phyloP scores from a whole-genome alignment of 2,329 filamentous ascomycete genomes.

The Aureobasidium sp. region DNA sequence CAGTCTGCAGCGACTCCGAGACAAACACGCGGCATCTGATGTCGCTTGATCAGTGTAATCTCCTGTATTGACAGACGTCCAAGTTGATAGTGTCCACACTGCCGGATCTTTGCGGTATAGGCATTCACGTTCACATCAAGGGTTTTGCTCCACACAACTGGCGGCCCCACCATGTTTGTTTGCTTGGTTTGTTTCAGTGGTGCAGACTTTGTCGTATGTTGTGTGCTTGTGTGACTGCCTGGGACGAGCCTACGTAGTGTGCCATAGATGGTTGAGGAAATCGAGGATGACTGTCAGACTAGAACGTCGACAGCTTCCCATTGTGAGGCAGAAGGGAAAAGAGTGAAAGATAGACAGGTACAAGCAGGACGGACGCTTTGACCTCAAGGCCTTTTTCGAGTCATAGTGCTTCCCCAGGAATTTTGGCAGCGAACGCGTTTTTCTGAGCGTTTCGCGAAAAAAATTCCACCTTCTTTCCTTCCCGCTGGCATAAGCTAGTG shows the following conservation, averaged over 20 bases:
- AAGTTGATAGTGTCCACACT: neutral
- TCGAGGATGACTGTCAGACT: too few relatives aligned
- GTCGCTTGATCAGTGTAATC: neutral
- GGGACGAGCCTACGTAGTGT: neutral
- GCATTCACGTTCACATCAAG: neutral
- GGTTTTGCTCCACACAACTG: neutral
- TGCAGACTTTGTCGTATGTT: neutral
- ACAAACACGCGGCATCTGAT: neutral
- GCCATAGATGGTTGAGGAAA: neutral
- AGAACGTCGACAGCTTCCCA: neutral
- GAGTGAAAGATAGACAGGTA: neutral
- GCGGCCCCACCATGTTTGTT: neutral
- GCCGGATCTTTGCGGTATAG: neutral
- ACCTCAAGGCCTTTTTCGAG: neutral
- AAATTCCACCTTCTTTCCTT: conserved; percentile 29
- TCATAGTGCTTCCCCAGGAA: conserved; percentile 8
- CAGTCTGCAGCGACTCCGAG: neutral
- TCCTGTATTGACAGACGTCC: neutral
- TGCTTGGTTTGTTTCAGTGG: neutral
- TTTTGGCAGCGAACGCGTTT: conserved; percentile 7
- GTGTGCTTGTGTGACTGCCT: neutral
- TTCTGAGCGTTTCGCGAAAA: conserved; percentile 15
- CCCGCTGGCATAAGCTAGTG: conserved; percentile 34
- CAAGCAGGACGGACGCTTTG: neutral
- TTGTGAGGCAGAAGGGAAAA: neutral